phyloP scores from a whole-genome alignment of 2,329 filamentous ascomycete species.

The Pezicula carpinea region DNA sequence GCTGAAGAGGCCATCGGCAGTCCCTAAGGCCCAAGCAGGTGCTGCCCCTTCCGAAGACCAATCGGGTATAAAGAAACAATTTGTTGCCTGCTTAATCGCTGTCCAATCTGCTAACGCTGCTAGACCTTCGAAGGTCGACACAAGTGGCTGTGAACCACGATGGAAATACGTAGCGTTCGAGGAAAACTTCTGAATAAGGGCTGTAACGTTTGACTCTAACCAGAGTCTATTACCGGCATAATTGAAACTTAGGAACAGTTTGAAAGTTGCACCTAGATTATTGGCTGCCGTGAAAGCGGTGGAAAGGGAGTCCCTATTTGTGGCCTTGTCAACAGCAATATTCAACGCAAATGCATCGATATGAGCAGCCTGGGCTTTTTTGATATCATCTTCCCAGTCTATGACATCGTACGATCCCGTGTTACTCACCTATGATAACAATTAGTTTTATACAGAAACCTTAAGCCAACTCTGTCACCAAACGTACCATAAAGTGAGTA shows the following conservation, averaged over 20 bases:
- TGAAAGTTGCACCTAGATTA: slow-evolving; percentile 27
- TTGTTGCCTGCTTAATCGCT: slow-evolving; percentile 28
- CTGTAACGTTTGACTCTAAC: slow-evolving; percentile 21
- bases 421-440: slow-evolving; percentile 23
- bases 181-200: slow-evolving; percentile 23
- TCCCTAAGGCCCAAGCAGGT: neutral
- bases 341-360: slow-evolving; percentile 38
- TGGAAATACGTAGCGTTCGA: slow-evolving; percentile 26
- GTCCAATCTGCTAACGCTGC: slow-evolving; percentile 34
- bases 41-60: slow-evolving; percentile 22
- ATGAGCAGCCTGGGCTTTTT: slow-evolving; percentile 28
- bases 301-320: slow-evolving; percentile 12
- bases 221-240: slow-evolving; percentile 30
- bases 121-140: slow-evolving; percentile 45
- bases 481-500: slow-evolving; percentile 24
- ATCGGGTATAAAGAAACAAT: slow-evolving; percentile 37
- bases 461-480: neutral
- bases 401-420: slow-evolving; percentile 10
- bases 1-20: slow-evolving; percentile 27
- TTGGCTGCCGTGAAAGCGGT: slow-evolving; percentile 27
- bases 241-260: slow-evolving; percentile 39
- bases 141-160: slow-evolving; percentile 33
- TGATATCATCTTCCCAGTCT: slow-evolving; percentile 31
- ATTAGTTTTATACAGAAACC: neutral
- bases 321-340: slow-evolving; percentile 15